phyloP scores from a whole-genome alignment of 2,329 filamentous ascomycete genomes.

The Cladophialophora bantiana region DNA sequence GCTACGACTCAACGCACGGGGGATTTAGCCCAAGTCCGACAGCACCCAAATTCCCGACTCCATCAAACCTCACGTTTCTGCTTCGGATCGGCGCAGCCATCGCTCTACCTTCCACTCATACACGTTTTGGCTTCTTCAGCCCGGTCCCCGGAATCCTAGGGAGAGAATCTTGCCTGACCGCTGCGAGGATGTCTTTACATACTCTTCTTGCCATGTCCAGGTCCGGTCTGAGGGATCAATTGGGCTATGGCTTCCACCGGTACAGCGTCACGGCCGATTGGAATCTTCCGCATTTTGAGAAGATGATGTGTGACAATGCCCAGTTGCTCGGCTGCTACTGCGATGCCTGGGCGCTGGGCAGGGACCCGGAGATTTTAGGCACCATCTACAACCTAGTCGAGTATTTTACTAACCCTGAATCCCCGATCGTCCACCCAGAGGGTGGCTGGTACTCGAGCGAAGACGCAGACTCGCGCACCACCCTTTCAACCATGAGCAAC shows the following conservation, averaged over 20 bases:
- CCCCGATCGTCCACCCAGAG: slow-evolving; percentile 68
- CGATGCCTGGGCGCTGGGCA: slow-evolving; percentile 78
- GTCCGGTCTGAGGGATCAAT: slow-evolving; percentile 75
- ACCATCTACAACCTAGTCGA: slow-evolving; percentile 81
- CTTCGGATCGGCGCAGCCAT: slow-evolving; percentile 68
- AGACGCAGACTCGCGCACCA: slow-evolving; percentile 83
- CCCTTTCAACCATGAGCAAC: slow-evolving; percentile 48
- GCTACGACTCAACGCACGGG: slow-evolving; percentile 79
- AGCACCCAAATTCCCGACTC: slow-evolving; percentile 89
- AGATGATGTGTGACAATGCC: slow-evolving; percentile 92
- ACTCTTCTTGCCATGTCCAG: slow-evolving; percentile 81
- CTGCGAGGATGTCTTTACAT: slow-evolving; percentile 78
- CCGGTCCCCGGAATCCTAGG: slow-evolving; percentile 89
- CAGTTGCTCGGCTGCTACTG: slow-evolving; percentile 83
- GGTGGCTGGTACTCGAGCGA: slow-evolving; percentile 89
- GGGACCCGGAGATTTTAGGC: slow-evolving; percentile 75
- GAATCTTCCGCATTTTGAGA: slow-evolving; percentile 95
- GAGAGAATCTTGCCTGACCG: slow-evolving; percentile 73
- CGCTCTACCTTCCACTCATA: slow-evolving; percentile 36
- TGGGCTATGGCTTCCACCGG: slow-evolving; percentile 79
- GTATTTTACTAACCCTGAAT: slow-evolving; percentile 73
- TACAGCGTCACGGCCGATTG: slow-evolving; percentile 93
- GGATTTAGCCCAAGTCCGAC: slow-evolving; percentile 69
- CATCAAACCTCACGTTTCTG: slow-evolving; percentile 82
- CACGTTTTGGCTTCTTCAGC: slow-evolving; percentile 61